Conservation (phyloP, 2,329 filamentous ascomycete genomes). For the Hymenoscyphus fraxineus region DNA sequence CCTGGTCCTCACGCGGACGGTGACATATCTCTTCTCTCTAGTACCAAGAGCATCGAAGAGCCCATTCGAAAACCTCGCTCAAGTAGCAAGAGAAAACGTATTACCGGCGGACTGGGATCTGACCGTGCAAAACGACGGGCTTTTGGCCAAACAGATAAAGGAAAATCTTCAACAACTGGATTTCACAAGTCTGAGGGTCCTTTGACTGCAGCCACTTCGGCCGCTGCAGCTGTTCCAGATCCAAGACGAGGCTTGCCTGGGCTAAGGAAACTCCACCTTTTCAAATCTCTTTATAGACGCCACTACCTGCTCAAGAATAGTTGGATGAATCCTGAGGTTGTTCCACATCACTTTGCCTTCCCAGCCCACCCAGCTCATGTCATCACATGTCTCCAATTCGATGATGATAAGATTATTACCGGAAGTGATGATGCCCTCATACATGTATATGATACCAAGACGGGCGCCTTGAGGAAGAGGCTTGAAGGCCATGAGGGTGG, state of each 20-base stretch:
- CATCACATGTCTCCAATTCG: constrained; percentile 95
- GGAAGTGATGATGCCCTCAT: constrained; percentile 97
- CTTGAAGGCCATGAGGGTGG: constrained; percentile 94
- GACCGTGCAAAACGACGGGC: constrained; percentile 34
- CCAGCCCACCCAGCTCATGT: constrained; percentile 95
- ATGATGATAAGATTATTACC: constrained; percentile 95
- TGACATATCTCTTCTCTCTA: constrained; percentile 37
- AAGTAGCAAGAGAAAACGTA: constrained; percentile 34
- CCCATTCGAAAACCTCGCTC: constrained; percentile 26
- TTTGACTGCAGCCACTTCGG: constrained; percentile 79
- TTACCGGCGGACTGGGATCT: constrained; percentile 17
- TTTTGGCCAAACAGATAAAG: constrained; percentile 25
- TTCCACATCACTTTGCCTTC: constrained; percentile 90
- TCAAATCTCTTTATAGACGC: constrained; percentile 92
- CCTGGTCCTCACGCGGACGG: constrained; percentile 47
- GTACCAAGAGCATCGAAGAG: constrained; percentile 20
- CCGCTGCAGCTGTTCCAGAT: constrained; percentile 76
- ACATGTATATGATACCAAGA: constrained; percentile 96
- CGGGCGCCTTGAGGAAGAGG: constrained; percentile 75
- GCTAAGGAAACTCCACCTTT: constrained; percentile 81
- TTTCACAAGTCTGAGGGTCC: constrained; percentile 66
- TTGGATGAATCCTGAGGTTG: constrained; percentile 84
- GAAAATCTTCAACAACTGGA: constrained; percentile 20
- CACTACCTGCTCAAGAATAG: constrained; percentile 86
- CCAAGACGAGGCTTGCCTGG: constrained; percentile 75